phyloP scores from a whole-genome alignment of 129 eudicot species.

The Escallonia herrerae region DNA sequence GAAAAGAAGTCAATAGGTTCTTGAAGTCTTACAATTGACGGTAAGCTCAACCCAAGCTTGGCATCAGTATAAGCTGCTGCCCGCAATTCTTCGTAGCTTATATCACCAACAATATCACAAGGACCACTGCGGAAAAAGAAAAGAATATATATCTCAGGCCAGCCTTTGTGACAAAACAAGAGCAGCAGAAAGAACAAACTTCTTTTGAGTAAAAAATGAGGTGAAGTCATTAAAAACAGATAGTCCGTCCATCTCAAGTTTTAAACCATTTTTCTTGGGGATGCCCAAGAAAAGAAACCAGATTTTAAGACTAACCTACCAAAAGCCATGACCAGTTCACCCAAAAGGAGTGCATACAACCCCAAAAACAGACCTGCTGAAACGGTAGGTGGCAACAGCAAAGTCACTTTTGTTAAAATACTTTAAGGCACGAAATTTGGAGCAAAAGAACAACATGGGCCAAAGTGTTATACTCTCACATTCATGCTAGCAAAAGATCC shows the following conservation, averaged over 20 bases:
- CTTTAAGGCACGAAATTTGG: not conserved
- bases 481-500: not conserved
- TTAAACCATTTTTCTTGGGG: too few relatives aligned
- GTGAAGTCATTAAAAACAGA: too few relatives aligned
- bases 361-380: too few relatives aligned
- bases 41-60: constrained; percentile 64
- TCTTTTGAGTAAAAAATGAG: too few relatives aligned
- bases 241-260: too few relatives aligned
- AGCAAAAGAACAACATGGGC: not conserved
- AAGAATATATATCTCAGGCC: not conserved
- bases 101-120: constrained; percentile 88
- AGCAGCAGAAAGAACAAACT: too few relatives aligned
- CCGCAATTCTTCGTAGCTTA: constrained; percentile 89
- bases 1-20: not conserved
- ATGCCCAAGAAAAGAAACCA: too few relatives aligned
- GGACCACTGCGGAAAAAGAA: constrained; percentile 46
- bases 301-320: too few relatives aligned
- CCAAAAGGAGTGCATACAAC: too few relatives aligned
- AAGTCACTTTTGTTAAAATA: not conserved
- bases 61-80: constrained; percentile 82
- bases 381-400: too few relatives aligned
- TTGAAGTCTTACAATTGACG: constrained; percentile 64
- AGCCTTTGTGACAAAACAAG: too few relatives aligned
- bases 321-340: too few relatives aligned
- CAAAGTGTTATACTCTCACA: not conserved